Evolutionary conservation across 441 rosid species (phyloP).

Genomic region (Syzygium malaccense): DNA sequence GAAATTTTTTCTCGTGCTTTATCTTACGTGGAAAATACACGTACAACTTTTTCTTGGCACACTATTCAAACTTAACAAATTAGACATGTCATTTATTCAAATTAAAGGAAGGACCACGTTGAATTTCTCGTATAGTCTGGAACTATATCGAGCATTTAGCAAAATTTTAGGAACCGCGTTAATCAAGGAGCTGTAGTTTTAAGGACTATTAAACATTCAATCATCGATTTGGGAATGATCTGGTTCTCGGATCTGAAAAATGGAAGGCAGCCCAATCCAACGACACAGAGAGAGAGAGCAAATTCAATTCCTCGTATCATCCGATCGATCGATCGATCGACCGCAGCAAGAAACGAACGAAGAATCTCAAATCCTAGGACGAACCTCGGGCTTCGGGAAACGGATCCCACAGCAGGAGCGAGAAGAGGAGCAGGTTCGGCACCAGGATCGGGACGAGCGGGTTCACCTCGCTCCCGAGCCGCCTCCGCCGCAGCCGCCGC

Average conservation of each 20-base stretch:
- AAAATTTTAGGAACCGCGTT: neutral
- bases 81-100: too few species aligned
- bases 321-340: neutral
- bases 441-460: slow-evolving; percentile 50
- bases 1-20: too few species aligned
- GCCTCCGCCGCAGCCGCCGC: slow-evolving; percentile 48
- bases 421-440: slow-evolving; percentile 51
- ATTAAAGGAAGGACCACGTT: too few species aligned
- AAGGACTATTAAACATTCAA: too few species aligned
- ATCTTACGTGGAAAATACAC: neutral
- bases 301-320: neutral
- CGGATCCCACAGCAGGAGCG: slow-evolving; percentile 62
- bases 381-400: slow-evolving; percentile 10
- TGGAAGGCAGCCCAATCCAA: neutral
- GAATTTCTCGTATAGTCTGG: neutral
- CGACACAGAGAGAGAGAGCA: neutral
- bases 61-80: too few species aligned
- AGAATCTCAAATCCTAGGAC: neutral
- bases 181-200: too few species aligned
- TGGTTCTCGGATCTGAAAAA: neutral
- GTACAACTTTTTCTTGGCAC: too few species aligned
- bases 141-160: neutral
- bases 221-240: neutral
- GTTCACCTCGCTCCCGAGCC: slow-evolving; percentile 26
- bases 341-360: neutral